Conservation (phyloP, 2,329 filamentous ascomycete genomes). For the Mollisiaceae sp. region DNA sequence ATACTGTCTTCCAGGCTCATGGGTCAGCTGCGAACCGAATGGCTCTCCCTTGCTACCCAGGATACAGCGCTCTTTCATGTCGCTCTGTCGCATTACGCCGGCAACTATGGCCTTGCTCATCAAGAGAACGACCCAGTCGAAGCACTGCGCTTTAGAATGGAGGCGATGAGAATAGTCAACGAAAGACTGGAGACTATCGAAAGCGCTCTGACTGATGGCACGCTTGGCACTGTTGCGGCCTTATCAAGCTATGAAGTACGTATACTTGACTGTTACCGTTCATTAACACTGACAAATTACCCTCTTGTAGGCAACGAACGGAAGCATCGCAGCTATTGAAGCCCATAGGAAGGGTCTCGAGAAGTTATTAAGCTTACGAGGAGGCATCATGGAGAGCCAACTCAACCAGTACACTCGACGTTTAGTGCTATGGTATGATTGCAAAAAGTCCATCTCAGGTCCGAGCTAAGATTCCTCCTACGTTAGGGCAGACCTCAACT, state of each 20-base stretch:
- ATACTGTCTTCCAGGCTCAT: constrained; percentile 25
- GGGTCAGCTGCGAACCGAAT: constrained; percentile 25
- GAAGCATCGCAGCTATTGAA: constrained; percentile 14
- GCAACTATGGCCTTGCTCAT: constrained; percentile 24
- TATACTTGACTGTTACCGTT: not conserved
- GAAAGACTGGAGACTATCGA: constrained; percentile 17
- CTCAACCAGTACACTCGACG: constrained; percentile 20
- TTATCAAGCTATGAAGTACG: constrained; percentile 31
- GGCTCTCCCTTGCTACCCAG: constrained; percentile 26
- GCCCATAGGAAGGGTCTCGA: constrained; percentile 26
- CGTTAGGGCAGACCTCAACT: constrained; percentile 28
- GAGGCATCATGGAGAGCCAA: constrained; percentile 16
- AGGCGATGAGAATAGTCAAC: constrained; percentile 30
- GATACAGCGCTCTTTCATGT: constrained; percentile 27
- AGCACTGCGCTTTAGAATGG: constrained; percentile 23
- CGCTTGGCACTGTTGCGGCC: constrained; percentile 26
- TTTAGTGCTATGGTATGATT: constrained; percentile 24
- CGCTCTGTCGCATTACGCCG: constrained; percentile 29
- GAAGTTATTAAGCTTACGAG: constrained; percentile 21
- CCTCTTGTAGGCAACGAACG: constrained; percentile 24
- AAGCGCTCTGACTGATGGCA: constrained; percentile 21
- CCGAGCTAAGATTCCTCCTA: not conserved
- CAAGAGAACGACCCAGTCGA: constrained; percentile 26
- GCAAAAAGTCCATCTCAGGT: not conserved
- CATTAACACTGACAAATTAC: not conserved